Evolutionary conservation across 257 asterid genomes (phyloP).

Genomic region (Nicotiana sylvestris): DNA sequence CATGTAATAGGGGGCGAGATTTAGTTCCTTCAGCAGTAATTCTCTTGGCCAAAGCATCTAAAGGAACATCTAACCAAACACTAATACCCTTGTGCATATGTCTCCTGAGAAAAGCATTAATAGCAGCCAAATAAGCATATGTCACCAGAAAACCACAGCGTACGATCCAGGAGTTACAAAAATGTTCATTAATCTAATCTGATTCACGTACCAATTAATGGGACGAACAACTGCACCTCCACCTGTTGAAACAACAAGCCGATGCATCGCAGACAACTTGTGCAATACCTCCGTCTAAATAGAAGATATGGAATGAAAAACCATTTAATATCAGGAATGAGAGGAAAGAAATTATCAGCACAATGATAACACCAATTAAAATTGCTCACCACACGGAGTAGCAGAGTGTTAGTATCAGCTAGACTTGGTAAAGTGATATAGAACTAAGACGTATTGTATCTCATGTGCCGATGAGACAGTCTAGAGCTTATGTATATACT

Average conservation of each 20-base stretch:
- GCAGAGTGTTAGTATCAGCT: not conserved
- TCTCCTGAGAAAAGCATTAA: slow-evolving; percentile 42
- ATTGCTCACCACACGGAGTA: not conserved
- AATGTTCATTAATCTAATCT: not conserved
- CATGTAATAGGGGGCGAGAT: slow-evolving; percentile 77
- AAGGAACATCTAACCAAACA: slow-evolving; percentile 89
- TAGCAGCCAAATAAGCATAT: slow-evolving; percentile 10
- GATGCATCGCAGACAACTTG: slow-evolving; percentile 65
- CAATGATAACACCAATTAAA: not conserved
- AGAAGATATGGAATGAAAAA: slow-evolving; percentile 8
- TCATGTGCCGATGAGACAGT: not conserved
- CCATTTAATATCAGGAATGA: not conserved
- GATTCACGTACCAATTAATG: slow-evolving; percentile 64
- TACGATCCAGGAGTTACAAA: not conserved
- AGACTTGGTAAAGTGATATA: not conserved
- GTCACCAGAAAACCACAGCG: slow-evolving; percentile 1
- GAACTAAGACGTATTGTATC: not conserved
- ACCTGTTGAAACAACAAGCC: slow-evolving; percentile 81
- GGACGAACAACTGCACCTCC: slow-evolving; percentile 96
- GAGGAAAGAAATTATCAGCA: not conserved
- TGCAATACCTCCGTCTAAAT: slow-evolving; percentile 62
- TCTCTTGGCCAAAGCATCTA: slow-evolving; percentile 86
- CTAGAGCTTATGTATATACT: not conserved
- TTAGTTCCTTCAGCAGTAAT: slow-evolving; percentile 64
- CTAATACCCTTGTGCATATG: slow-evolving; percentile 82